Evolutionary conservation across 805 yeast species (phyloP).

Genomic region (Pichia membranifaciens): DNA sequence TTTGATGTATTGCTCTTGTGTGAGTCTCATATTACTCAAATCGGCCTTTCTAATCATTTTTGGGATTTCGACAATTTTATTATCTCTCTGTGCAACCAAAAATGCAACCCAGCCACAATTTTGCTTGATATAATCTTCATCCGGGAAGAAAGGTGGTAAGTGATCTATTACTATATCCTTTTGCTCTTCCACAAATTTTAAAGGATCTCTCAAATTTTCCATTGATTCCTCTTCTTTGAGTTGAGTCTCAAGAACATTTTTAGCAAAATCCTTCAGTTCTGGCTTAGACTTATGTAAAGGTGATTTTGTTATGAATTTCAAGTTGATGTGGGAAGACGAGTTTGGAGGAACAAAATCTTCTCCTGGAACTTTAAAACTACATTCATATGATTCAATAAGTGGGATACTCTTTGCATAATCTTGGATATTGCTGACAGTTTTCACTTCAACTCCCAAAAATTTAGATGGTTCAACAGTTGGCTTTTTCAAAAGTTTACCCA

Average conservation of each 20-base stretch:
- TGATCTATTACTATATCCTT: slow-evolving; percentile 59
- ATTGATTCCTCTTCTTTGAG: slow-evolving; percentile 54
- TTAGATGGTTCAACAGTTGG: slow-evolving; percentile 50
- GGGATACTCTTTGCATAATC: slow-evolving; percentile 64
- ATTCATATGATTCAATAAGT: slow-evolving; percentile 54
- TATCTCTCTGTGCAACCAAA: slow-evolving; percentile 69
- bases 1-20: slow-evolving; percentile 43
- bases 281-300: slow-evolving; percentile 60
- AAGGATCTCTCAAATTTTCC: slow-evolving; percentile 69
- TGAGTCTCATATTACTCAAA: slow-evolving; percentile 47
- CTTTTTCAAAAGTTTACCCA: slow-evolving; percentile 64
- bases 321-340: slow-evolving; percentile 65
- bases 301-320: slow-evolving; percentile 73
- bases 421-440: slow-evolving; percentile 38
- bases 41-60: slow-evolving; percentile 45
- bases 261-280: slow-evolving; percentile 35
- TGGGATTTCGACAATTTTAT: slow-evolving; percentile 69
- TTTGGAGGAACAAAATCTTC: slow-evolving; percentile 66
- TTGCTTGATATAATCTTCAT: slow-evolving; percentile 29
- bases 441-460: slow-evolving; percentile 44
- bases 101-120: slow-evolving; percentile 59
- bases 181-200: slow-evolving; percentile 54
- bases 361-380: slow-evolving; percentile 83
- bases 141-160: slow-evolving; percentile 74
- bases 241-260: slow-evolving; percentile 28